Conservation (phyloP, 805 yeast genomes). For the Ogataea kodamae region DNA sequence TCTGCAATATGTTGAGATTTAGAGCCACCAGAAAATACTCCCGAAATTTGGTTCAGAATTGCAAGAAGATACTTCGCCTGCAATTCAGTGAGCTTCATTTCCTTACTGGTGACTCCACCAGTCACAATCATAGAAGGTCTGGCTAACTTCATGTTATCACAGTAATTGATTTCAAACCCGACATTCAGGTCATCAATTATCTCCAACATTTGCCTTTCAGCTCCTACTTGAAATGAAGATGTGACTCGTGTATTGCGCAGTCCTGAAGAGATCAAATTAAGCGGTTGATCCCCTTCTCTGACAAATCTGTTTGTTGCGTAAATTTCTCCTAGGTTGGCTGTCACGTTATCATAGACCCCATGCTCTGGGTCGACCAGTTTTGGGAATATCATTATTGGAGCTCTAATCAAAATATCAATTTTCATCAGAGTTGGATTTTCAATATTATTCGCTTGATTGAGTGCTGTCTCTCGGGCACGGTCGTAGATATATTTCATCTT, state of each 20-base stretch:
- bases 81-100: constrained; percentile 64
- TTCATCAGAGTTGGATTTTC: constrained; percentile 59
- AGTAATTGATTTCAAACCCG: constrained; percentile 53
- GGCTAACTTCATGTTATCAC: constrained; percentile 36
- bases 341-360: constrained; percentile 54
- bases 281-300: constrained; percentile 25
- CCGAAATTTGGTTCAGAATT: constrained; percentile 52
- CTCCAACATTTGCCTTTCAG: constrained; percentile 49
- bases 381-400: constrained; percentile 86
- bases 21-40: constrained; percentile 45
- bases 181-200: constrained; percentile 67
- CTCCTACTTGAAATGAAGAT: constrained; percentile 53
- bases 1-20: constrained; percentile 47
- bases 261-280: constrained; percentile 65
- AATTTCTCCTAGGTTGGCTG: constrained; percentile 79
- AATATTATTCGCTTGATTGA: constrained; percentile 66
- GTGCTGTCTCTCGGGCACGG: constrained; percentile 81
- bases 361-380: constrained; percentile 41
- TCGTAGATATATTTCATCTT: constrained; percentile 90
- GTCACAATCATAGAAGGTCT: constrained; percentile 48
- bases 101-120: constrained; percentile 62
- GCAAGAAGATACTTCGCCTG: constrained; percentile 59
- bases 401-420: constrained; percentile 66
- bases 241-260: constrained; percentile 66
- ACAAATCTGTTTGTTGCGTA: constrained; percentile 61